Conservation (phyloP, 805 yeast genomes). For the Nakazawaea populi region DNA sequence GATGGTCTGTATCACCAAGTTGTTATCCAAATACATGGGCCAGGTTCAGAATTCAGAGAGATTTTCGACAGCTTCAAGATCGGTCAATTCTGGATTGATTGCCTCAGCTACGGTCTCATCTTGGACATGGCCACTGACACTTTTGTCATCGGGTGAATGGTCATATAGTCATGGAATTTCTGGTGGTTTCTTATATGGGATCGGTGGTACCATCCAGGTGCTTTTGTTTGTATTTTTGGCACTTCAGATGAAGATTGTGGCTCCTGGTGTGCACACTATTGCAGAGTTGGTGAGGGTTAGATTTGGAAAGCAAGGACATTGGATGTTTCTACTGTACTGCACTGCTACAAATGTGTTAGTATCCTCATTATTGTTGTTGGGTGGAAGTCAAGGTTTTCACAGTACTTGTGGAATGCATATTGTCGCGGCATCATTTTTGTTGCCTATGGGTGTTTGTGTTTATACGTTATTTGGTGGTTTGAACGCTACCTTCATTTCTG, state of each 20-base stretch:
- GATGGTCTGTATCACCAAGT: constrained; percentile 31
- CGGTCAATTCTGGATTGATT: constrained; percentile 35
- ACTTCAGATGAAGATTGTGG: constrained; percentile 31
- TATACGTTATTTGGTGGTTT: constrained; percentile 47
- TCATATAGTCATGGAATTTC: constrained; percentile 36
- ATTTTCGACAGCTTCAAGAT: constrained; percentile 33
- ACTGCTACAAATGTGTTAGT: constrained; percentile 30
- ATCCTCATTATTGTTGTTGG: constrained; percentile 30
- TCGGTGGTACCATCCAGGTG: constrained; percentile 33
- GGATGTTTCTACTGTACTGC: constrained; percentile 28
- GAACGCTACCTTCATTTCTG: constrained; percentile 45
- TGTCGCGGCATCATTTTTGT: constrained; percentile 37
- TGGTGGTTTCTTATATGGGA: constrained; percentile 31
- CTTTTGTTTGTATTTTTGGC: constrained; percentile 31
- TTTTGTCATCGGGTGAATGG: constrained; percentile 31
- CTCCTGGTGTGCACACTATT: constrained; percentile 39
- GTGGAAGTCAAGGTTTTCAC: constrained; percentile 37
- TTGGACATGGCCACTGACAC: constrained; percentile 44
- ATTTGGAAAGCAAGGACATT: constrained; percentile 32
- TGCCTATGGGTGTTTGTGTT: constrained; percentile 40
- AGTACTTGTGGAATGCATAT: constrained; percentile 37
- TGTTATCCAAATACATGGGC: constrained; percentile 30
- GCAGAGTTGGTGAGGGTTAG: constrained; percentile 33
- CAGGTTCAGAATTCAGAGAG: constrained; percentile 36
- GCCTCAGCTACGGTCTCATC: constrained; percentile 38